Evolutionary conservation across 768 basidiomycete species (phyloP).

Genomic region (Leucosporidium creatinivorum): DNA sequence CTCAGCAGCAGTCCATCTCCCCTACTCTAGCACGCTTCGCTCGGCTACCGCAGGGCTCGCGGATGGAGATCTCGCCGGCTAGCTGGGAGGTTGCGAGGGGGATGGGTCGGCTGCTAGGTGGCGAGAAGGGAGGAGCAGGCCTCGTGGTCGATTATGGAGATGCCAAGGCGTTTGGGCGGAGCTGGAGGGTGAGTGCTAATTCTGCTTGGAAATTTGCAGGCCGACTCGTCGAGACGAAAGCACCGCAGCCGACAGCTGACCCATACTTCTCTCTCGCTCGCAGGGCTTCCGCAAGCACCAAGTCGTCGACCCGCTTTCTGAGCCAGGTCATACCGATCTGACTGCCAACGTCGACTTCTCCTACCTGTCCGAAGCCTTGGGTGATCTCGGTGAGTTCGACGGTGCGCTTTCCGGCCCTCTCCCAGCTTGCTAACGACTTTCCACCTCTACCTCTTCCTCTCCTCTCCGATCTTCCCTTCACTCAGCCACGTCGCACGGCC

Average conservation of each 20-base stretch:
- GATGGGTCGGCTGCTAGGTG: conserved; percentile 57
- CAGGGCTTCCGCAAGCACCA: conserved; percentile 87
- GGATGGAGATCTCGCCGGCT: conserved; percentile 71
- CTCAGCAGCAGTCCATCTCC: conserved; percentile 22
- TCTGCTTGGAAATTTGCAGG: too few species aligned
- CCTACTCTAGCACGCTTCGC: conserved; percentile 62
- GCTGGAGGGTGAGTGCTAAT: conserved; percentile 62
- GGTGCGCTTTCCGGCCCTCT: neutral
- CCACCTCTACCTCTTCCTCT: neutral
- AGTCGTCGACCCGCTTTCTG: conserved; percentile 72
- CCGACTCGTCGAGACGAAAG: too few species aligned
- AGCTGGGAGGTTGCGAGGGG: conserved; percentile 61
- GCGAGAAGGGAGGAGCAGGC: conserved; percentile 47
- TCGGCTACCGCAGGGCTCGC: conserved; percentile 58
- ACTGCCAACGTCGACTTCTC: conserved; percentile 97
- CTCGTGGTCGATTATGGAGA: conserved; percentile 87
- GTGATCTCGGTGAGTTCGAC: conserved; percentile 54
- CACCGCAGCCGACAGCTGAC: too few species aligned
- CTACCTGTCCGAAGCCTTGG: conserved; percentile 70
- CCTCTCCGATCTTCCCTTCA: neutral
- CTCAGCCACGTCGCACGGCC: conserved; percentile 53
- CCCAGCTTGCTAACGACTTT: neutral
- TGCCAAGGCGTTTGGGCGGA: conserved; percentile 59
- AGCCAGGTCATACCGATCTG: conserved; percentile 80
- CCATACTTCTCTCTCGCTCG: too few species aligned